Evolutionary conservation across 2,329 filamentous ascomycete genomes (phyloP), one percentile per base, ranked within the genome.

Genomic region (Penicillium corylophilum): DNA sequence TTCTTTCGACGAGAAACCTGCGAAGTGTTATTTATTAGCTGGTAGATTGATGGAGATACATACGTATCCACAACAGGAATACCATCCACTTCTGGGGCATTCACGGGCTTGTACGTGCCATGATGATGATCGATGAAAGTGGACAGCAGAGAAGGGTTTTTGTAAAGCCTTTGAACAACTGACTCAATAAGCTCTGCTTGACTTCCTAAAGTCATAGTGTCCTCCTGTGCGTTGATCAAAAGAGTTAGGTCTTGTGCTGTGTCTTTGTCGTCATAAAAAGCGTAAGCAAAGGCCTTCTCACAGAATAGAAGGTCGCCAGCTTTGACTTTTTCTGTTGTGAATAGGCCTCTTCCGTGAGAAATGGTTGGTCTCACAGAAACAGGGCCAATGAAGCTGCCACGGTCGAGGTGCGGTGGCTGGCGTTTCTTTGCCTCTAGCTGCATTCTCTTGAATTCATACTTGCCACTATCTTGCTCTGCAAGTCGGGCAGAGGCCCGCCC

Each of bases 261-360:
- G n/a, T 31, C 40, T 29, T 44, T 20, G 4, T 3, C 23, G 24
- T 60, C 48, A 23, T 50, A 20, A 28, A 56, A 62, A 9, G 51
- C 55, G 59, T 81, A 72, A 0, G 64, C 64, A 57, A 83, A 82
- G 0, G 81, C 80, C 54, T 83, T 84, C 53, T 84, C 81, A 42
- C 79, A 83, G 1, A 84, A 57, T 0, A 84, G 62, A 2, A 83
- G 66, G 3, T 82, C 77, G 0, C 81, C 81, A 0, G 76, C 73
- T 33, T 71, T 68, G 2, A 84, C 77, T 0, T 68, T 58, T 18
- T 68, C 64, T 0, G 74, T 80, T 0, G 77, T 78, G 57, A 83
- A 84, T 0, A 83, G 64, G 0, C 81, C 81, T 2, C 73, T 71
- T 2, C 79, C 80, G 16, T 72, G 69, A 8, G 65, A 73, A 1